Percentiles rank a stretch among this genome's conserved stretches.
These are phyloP conservation scores for Chytriomyces confervae DNA, from an alignment of 192 early-diverging fungal genomes.

Conservation along the genomic window DNA sequence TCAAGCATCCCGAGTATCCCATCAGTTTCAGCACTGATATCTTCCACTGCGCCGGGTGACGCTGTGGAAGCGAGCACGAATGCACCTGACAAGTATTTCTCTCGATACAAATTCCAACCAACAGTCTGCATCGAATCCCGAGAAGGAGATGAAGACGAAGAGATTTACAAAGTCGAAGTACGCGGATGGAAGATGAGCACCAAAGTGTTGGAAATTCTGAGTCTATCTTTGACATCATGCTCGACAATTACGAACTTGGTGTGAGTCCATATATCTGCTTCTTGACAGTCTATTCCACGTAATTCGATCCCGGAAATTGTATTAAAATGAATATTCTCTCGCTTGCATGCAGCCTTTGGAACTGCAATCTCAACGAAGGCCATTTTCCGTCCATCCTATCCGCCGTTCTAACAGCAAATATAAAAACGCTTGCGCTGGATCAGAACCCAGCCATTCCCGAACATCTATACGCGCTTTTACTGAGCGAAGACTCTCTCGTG, in stretches of 20 bases:
- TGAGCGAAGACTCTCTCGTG: slow-evolving; percentile 50
- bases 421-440: slow-evolving; percentile 49
- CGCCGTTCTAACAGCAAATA: slow-evolving; percentile 35
- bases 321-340: background rate
- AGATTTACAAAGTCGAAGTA: slow-evolving; percentile 51
- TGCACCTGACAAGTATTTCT: slow-evolving; percentile 33
- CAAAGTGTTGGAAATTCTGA: slow-evolving; percentile 41
- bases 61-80: background rate
- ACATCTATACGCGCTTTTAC: slow-evolving; percentile 37
- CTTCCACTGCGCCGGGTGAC: background rate
- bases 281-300: background rate
- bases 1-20: background rate
- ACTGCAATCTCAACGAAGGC: slow-evolving; percentile 49
- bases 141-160: slow-evolving; percentile 55
- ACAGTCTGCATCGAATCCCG: slow-evolving; percentile 47
- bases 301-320: background rate
- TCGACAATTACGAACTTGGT: slow-evolving; percentile 39
- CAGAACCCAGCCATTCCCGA: slow-evolving; percentile 57
- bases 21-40: background rate
- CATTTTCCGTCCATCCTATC: slow-evolving; percentile 45
- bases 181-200: slow-evolving; percentile 52
- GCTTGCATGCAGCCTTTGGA: slow-evolving; percentile 51
- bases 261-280: slow-evolving; percentile 36
- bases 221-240: slow-evolving; percentile 32
- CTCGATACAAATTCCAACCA: slow-evolving; percentile 52